Evolutionary conservation across 306 rosid genomes (phyloP), one percentile per base, ranked within the genome.

Genomic region (Spatholobus suberectus): DNA sequence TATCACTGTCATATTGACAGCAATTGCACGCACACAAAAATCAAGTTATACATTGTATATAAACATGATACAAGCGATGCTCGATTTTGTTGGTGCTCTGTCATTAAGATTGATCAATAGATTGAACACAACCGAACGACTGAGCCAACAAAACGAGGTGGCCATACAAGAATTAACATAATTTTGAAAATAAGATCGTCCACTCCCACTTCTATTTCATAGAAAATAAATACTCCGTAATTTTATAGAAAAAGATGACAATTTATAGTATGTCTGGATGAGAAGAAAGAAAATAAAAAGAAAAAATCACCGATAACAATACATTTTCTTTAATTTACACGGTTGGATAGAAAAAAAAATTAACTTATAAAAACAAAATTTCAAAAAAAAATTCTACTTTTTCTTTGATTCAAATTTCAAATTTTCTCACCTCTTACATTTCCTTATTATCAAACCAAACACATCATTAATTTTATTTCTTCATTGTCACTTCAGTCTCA

Each of bases 131-230:
- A 57, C 49, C 32, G 1, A 10, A 12, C 1, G 38, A 8, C 4
- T 51, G n/a, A 9, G 18, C 75, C 41, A 66, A 65, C 82, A 79
- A 17, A 41, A 52, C 21, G 18, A 21, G 54, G 52, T 78, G 75
- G 24, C 38, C 12, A 34, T 3, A 24, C 69, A 37, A 21, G 38
- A 17, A 55, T 6, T 21, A 75, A 38, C 79, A 74, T 35, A 51
- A 20, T 35, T 37, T 35, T 54, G 15, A 54, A 37, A 35, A 57
- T 21, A 55, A 34, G 15, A 21, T 21, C 38, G 5, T 26, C 41
- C 24, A 29, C 37, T 18, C 12, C 26, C 26, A 14, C 41, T 41
- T 41, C 37, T 20, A 21, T 13, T 69, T 66, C 41, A n/a, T 24
- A 20, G 3, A 24, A 43, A 8, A 14, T 44, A 6, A 1, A 0